These are phyloP conservation scores for Adansonia gregorii DNA, from an alignment of 441 rosid species.

Conservation along the genomic window DNA sequence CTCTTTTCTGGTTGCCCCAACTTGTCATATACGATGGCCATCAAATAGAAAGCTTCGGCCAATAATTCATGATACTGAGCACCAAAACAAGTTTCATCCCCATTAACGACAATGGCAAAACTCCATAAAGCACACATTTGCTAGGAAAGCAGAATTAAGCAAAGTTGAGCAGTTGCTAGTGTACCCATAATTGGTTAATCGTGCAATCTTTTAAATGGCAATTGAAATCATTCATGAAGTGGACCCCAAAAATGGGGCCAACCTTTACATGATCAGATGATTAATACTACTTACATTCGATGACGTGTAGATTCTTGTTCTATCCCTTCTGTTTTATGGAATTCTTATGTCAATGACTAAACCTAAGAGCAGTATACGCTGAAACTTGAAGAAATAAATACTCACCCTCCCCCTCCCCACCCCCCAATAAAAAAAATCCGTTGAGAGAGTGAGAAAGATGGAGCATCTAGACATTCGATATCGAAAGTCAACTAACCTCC, in stretches of 20 bases:
- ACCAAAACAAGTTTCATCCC: constrained; percentile 19
- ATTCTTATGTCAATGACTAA: constrained; percentile 9
- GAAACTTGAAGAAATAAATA: not conserved
- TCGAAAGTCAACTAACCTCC: constrained; percentile 58
- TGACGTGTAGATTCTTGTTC: constrained; percentile 8
- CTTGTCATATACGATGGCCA: constrained; percentile 69
- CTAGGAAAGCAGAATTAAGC: not conserved
- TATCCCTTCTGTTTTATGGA: not conserved
- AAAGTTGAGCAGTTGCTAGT: not conserved
- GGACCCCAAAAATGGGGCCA: not conserved
- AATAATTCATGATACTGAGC: constrained; percentile 92
- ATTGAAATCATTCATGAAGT: not conserved
- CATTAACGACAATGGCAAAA: not conserved
- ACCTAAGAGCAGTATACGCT: not conserved
- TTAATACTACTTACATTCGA: not conserved
- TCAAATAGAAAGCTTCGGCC: constrained; percentile 83
- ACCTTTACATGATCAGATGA: not conserved
- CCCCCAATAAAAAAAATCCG: not conserved
- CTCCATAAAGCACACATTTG: not conserved
- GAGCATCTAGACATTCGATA: not conserved
- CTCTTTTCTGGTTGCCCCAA: constrained; percentile 59
- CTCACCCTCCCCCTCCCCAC: not conserved
- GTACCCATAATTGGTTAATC: not conserved
- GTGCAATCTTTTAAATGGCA: not conserved
- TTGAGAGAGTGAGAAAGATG: not conserved